A percentile compares a stretch with the other conserved stretches of the same genome.
phyloP scores from a whole-genome alignment of 176 grass and related monocot genomes.

The Paspalum notatum region DNA sequence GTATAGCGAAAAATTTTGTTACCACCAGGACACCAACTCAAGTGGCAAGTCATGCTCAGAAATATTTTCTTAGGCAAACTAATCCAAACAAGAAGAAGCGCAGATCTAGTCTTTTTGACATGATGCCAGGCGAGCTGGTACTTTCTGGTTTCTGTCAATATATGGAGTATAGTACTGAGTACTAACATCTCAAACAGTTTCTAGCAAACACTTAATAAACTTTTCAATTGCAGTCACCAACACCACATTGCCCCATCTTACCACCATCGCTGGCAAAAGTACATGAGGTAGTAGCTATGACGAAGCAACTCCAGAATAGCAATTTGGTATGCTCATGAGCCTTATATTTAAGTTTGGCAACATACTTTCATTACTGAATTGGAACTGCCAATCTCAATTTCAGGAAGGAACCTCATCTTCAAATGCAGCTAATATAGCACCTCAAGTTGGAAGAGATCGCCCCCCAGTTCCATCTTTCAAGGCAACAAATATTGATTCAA shows the following conservation, averaged over 20 bases:
- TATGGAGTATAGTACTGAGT: constrained; percentile 22
- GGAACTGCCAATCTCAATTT: constrained; percentile 21
- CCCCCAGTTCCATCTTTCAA: constrained; percentile 45
- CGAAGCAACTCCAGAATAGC: constrained; percentile 47
- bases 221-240: constrained; percentile 52
- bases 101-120: constrained; percentile 72
- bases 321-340: constrained; percentile 51
- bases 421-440: constrained; percentile 36
- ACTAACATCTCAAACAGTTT: constrained; percentile 31
- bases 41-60: constrained; percentile 80
- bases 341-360: constrained; percentile 26
- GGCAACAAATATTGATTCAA: constrained; percentile 40
- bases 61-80: constrained; percentile 71
- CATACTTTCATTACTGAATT: constrained; percentile 28
- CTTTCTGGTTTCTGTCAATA: constrained; percentile 38
- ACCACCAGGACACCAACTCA: constrained; percentile 74
- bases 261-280: constrained; percentile 49
- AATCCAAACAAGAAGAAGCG: constrained; percentile 74
- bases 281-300: constrained; percentile 54
- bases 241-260: constrained; percentile 45
- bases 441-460: constrained; percentile 44
- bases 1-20: constrained; percentile 68
- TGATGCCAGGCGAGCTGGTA: constrained; percentile 55
- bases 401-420: constrained; percentile 57
- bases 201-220: constrained; percentile 19